Evolutionary conservation across 1,284 basidiomycete genomes (phyloP), one percentile per base, ranked within the genome.

Genomic region (Inonotus hispidus): DNA sequence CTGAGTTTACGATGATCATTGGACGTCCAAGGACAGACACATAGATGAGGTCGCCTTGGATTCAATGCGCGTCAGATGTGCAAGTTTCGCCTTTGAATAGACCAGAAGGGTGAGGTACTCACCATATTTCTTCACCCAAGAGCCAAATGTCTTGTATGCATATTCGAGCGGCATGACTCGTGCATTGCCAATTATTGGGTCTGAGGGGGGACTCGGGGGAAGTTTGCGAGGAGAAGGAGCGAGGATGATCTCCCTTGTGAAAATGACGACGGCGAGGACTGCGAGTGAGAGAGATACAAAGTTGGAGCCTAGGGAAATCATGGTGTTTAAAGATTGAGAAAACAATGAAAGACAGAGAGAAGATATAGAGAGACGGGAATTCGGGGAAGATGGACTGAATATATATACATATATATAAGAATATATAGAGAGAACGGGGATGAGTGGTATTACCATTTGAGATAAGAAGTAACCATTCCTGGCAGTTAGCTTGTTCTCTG

Each of bases 1-100:
- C 58, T 2, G 74, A 72, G 65, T 75, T 75, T 23, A 79, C 55
- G 47, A 79, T 64, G 21, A 78, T 60, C 39, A 74, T 70, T 5
- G 72, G 70, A 2, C 66, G 69, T 3, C 72, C 73, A 43, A 74
- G 68, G 23, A 73, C 68, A 50, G 66, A 66, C 14, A 75, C 65
- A 63, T 73, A 74, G 29, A 77, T 68, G 35, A 79, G 32, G 52
- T 62, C 61, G 41, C 61, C 61, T 61, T 50, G 13, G 13, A 21
- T 6, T 3, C 11, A 56, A 1, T n/a, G n/a, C 2, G 25, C 23
- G 4, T 11, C 43, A 29, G 23, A 27, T 16, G 19, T 21, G 32
- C 27, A 38, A 32, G 10, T 19, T n/a, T 2, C 13, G n/a, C 41
- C 7, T n/a, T n/a, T n/a, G 16, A 16, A 6, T 16, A 43, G 19